These are phyloP conservation scores for Syzygium grande DNA, from an alignment of 345 rosid genomes.

Conservation along the genomic window DNA sequence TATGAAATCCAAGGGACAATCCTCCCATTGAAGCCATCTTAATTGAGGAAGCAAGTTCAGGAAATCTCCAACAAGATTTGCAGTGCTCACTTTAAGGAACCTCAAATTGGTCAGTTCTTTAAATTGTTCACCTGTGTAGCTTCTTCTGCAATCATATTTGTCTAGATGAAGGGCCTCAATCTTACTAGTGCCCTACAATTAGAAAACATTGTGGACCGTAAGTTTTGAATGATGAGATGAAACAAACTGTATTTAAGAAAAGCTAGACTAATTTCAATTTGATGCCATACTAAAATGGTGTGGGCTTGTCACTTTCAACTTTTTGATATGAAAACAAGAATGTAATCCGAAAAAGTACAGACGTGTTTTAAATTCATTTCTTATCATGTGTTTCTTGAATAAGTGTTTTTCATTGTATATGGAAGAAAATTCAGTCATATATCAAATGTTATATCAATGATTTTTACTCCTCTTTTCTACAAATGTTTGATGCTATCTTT, in stretches of 20 bases:
- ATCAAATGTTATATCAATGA: background rate
- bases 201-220: background rate
- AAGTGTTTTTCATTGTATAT: background rate
- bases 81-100: background rate
- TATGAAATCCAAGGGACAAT: background rate
- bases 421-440: background rate
- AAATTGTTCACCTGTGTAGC: background rate
- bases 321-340: background rate
- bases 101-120: background rate
- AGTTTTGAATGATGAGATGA: background rate
- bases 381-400: background rate
- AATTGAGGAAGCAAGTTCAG: background rate
- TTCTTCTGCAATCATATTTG: background rate
- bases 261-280: background rate
- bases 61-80: background rate
- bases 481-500: background rate
- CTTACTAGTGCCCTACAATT: background rate
- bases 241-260: background rate
- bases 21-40: background rate
- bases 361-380: background rate
- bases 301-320: background rate
- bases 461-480: background rate
- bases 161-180: background rate
- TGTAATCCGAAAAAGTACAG: background rate
- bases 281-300: background rate